A percentile compares a stretch with the other conserved stretches of the same genome.
These are phyloP conservation scores for Syncephalis plumigaleata DNA, from an alignment of 371 early-diverging fungal genomes.

Conservation along the genomic window DNA sequence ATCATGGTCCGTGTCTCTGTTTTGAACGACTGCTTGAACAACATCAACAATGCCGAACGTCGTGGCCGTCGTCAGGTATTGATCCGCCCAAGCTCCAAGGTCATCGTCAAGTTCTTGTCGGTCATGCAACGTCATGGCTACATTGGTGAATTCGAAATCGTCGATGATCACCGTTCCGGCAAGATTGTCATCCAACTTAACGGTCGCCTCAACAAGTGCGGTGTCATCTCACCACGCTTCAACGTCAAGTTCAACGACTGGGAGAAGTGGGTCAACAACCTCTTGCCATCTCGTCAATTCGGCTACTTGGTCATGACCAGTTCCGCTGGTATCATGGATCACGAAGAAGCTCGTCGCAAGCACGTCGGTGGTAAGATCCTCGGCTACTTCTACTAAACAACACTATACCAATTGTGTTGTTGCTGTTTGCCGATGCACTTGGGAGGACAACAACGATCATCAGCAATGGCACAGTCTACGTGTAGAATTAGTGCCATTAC, in stretches of 20 bases:
- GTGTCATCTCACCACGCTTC: constrained; percentile 99
- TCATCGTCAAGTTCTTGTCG: constrained; percentile 93
- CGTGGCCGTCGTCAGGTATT: constrained; percentile 97
- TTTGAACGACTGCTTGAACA: constrained; percentile 93
- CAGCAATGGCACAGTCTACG: too few relatives aligned
- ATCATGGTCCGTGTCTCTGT: constrained; percentile 75
- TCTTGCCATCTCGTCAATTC: constrained; percentile 99
- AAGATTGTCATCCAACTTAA: constrained; percentile 98
- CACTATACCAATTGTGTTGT: too few relatives aligned
- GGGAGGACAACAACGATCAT: too few relatives aligned
- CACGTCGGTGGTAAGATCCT: constrained; percentile 99
- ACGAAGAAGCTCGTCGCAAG: constrained; percentile 97
- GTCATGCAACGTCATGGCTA: constrained; percentile 99
- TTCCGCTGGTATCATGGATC: constrained; percentile 99
- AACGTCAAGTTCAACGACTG: constrained; percentile 88
- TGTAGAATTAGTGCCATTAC: too few relatives aligned
- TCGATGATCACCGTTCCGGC: constrained; percentile 98
- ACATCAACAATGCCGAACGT: constrained; percentile 98
- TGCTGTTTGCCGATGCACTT: too few relatives aligned
- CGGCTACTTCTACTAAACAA: constrained; percentile 34
- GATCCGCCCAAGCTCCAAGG: constrained; percentile 92
- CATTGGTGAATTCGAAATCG: constrained; percentile 97
- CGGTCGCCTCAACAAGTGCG: constrained; percentile 99
- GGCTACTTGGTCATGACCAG: constrained; percentile 94
- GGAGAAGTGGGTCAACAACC: constrained; percentile 95